These are phyloP conservation scores for Seminavis robusta DNA, from an alignment of 108 stramenopile species.

Conservation along the genomic window DNA sequence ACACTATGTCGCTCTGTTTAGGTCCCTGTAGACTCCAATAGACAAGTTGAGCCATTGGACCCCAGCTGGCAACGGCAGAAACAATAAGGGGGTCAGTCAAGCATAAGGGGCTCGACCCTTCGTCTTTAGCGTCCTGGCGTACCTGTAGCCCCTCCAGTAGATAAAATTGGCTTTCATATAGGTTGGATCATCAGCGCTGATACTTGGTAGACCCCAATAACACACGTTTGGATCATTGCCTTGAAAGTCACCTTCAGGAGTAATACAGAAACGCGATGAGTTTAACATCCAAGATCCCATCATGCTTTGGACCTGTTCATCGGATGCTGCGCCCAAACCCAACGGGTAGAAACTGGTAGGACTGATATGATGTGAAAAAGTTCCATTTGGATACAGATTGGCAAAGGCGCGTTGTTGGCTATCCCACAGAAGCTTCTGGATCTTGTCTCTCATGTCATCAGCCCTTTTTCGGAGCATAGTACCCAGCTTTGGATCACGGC, in stretches of 20 bases:
- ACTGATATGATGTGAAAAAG: constrained; percentile 5
- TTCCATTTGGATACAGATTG: constrained; percentile 16
- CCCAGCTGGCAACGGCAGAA: too few species aligned
- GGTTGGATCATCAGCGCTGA: constrained; percentile 28
- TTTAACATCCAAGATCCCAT: constrained; percentile 20
- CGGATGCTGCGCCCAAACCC: background rate
- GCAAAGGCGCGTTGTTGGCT: constrained; percentile 8
- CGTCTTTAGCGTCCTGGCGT: too few species aligned
- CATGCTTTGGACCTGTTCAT: constrained; percentile 6
- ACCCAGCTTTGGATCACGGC: constrained; percentile 3
- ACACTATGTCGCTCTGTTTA: background rate
- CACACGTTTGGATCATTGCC: constrained; percentile 13
- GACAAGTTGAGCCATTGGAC: constrained; percentile 21
- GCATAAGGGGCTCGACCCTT: too few species aligned
- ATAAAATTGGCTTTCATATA: constrained; percentile 11
- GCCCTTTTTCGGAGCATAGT: constrained; percentile 1
- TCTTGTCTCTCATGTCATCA: constrained; percentile 1
- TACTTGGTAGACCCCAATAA: constrained; percentile 31
- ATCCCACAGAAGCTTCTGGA: constrained; percentile 17
- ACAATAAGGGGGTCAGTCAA: too few species aligned
- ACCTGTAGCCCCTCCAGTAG: constrained; percentile 27
- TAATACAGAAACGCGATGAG: constrained; percentile 19
- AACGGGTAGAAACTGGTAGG: constrained; percentile 32
- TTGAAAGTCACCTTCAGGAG: constrained; percentile 1
- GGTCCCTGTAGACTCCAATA: constrained; percentile 18